Conservation (phyloP, 129 eudicot genomes). For the Flaveria ramosissima region DNA sequence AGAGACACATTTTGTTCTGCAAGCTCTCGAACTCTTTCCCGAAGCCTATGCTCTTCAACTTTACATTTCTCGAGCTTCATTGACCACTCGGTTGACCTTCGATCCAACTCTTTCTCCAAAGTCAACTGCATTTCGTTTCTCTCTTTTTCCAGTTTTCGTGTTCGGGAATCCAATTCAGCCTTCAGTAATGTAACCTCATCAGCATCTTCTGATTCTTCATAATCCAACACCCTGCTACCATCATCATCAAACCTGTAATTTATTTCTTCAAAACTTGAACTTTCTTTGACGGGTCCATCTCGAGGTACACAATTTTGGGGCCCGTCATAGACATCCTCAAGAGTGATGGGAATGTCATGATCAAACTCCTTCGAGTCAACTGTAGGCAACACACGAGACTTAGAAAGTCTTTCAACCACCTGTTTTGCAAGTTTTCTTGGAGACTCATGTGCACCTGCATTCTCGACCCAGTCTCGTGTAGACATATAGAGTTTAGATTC, state of each 20-base stretch:
- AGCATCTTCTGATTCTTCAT: slow-evolving; percentile 42
- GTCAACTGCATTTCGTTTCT: slow-evolving; percentile 66
- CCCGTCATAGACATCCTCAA: slow-evolving; percentile 72
- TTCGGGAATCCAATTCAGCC: slow-evolving; percentile 53
- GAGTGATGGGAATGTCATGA: slow-evolving; percentile 66
- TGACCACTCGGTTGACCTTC: slow-evolving; percentile 94
- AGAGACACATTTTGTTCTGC: slow-evolving; percentile 96
- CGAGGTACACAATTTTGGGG: slow-evolving; percentile 39
- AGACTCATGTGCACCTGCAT: slow-evolving; percentile 57
- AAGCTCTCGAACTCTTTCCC: slow-evolving; percentile 91
- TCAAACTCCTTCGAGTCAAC: slow-evolving; percentile 51
- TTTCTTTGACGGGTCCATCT: slow-evolving; percentile 47
- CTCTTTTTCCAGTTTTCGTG: slow-evolving; percentile 71
- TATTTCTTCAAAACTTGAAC: slow-evolving; percentile 32
- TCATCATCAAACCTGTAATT: slow-evolving; percentile 32
- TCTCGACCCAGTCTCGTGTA: slow-evolving; percentile 58
- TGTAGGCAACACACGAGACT: slow-evolving; percentile 53
- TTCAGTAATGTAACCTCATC: slow-evolving; percentile 48
- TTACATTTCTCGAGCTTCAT: slow-evolving; percentile 78
- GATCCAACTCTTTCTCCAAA: slow-evolving; percentile 80
- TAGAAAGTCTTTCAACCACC: slow-evolving; percentile 90
- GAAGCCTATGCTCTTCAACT: slow-evolving; percentile 84
- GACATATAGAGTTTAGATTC: slow-evolving; percentile 54
- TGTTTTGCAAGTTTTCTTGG: slow-evolving; percentile 85
- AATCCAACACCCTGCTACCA: slow-evolving; percentile 21